phyloP scores from a whole-genome alignment of 1,284 basidiomycete genomes.

The Anthracocystis setariae region DNA sequence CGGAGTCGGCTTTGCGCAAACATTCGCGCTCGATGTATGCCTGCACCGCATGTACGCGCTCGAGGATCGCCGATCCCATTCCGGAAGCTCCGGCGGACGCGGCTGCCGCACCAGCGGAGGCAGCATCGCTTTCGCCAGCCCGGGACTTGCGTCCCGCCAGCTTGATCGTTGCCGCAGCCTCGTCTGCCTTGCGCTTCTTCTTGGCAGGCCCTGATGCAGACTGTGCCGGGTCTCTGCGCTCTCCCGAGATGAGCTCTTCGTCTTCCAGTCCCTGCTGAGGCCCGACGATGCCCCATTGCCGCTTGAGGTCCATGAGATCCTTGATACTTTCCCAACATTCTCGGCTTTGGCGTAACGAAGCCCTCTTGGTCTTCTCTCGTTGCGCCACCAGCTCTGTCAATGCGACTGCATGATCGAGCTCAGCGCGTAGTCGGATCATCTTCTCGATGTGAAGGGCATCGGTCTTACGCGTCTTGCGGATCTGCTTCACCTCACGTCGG shows the following conservation, averaged over 20 bases:
- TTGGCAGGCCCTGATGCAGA: conserved; percentile 47
- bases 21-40: conserved; percentile 65
- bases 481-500: conserved; percentile 89
- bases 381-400: conserved; percentile 60
- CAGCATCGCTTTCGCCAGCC: conserved; percentile 37
- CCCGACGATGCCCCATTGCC: conserved; percentile 59
- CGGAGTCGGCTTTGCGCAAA: conserved; percentile 53
- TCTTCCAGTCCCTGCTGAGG: conserved; percentile 59
- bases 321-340: conserved; percentile 58
- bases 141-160: conserved; percentile 53
- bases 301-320: conserved; percentile 60
- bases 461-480: conserved; percentile 84
- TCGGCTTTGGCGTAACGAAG: conserved; percentile 46
- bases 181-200: conserved; percentile 64
- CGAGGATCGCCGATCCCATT: conserved; percentile 70
- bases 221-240: conserved; percentile 50
- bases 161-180: conserved; percentile 51
- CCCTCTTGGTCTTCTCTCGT: conserved; percentile 62
- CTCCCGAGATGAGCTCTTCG: conserved; percentile 61
- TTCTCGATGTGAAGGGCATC: conserved; percentile 66
- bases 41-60: conserved; percentile 62
- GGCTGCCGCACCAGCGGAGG: conserved; percentile 22
- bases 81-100: conserved; percentile 66
- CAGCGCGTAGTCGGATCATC: conserved; percentile 62
- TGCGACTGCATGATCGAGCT: conserved; percentile 58